Percentiles rank a stretch among this genome's conserved stretches.
Conservation (phyloP, 768 basidiomycete genomes). For the Tylopilus vinaceipallidus region DNA sequence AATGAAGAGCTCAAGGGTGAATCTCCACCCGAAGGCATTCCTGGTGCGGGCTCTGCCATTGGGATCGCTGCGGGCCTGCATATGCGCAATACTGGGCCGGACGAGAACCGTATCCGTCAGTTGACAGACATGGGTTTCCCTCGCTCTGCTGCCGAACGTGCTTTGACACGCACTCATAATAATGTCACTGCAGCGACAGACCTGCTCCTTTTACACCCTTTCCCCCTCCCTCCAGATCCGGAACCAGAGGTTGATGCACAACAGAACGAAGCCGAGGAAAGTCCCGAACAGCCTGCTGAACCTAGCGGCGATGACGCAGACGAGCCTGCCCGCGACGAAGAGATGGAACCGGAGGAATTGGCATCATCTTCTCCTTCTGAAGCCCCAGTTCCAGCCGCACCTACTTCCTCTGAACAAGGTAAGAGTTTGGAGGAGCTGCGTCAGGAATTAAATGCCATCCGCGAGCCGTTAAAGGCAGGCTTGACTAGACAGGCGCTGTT, state of each 20-base stretch:
- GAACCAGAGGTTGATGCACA: constrained; percentile 30
- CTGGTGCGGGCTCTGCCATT: constrained; percentile 30
- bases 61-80: constrained; percentile 33
- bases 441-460: constrained; percentile 59
- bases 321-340: constrained; percentile 26
- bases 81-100: constrained; percentile 47
- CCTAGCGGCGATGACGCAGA: constrained; percentile 28
- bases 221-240: constrained; percentile 70
- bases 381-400: not conserved
- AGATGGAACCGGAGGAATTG: constrained; percentile 26
- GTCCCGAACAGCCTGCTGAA: constrained; percentile 29
- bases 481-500: constrained; percentile 70
- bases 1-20: constrained; percentile 67
- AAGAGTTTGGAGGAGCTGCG: constrained; percentile 62
- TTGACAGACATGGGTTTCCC: constrained; percentile 97
- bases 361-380: constrained; percentile 17
- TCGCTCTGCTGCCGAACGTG: constrained; percentile 81
- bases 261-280: constrained; percentile 12
- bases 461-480: constrained; percentile 62
- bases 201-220: constrained; percentile 78
- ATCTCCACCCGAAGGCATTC: constrained; percentile 34
- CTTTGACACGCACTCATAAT: constrained; percentile 81
- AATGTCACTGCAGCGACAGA: constrained; percentile 90
- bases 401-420: constrained; percentile 25
- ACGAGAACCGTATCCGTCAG: constrained; percentile 77